A percentile compares a stretch with the other conserved stretches of the same genome.
Conservation (phyloP, 306 rosid genomes). For the Potentilla sterilis region DNA sequence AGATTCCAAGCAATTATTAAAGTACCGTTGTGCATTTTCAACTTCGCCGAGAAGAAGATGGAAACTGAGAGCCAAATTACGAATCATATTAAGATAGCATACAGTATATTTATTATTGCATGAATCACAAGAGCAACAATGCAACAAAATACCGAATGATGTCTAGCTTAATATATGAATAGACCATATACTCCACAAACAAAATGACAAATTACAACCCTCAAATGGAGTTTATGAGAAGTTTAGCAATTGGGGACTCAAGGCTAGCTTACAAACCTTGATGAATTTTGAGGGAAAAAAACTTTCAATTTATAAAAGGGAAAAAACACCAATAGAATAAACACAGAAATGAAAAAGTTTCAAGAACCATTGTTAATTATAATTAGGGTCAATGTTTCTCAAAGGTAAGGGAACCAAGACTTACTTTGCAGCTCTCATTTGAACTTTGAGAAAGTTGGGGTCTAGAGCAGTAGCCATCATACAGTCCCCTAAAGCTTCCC, state of each 20-base stretch:
- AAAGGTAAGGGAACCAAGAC: slow-evolving; percentile 23
- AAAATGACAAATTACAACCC: neutral
- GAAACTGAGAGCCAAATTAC: slow-evolving; percentile 45
- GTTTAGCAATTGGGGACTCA: neutral
- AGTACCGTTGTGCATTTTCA: slow-evolving; percentile 55
- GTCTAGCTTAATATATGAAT: neutral
- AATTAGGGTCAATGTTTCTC: neutral
- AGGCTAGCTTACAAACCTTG: neutral
- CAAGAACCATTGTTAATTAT: neutral
- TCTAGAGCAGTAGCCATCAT: slow-evolving; percentile 61
- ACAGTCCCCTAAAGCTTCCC: slow-evolving; percentile 84
- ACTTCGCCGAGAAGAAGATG: slow-evolving; percentile 87
- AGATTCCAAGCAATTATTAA: slow-evolving; percentile 59
- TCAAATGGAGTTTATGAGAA: neutral
- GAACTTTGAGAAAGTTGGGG: slow-evolving; percentile 73
- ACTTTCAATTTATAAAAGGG: neutral
- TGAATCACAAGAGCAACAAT: neutral
- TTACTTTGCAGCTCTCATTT: slow-evolving; percentile 81
- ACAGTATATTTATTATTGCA: neutral
- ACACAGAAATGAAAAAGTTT: no score
- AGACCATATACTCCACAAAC: neutral
- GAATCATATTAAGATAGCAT: slow-evolving; percentile 20
- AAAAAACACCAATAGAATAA: neutral
- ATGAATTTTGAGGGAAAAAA: neutral
- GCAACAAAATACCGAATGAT: neutral